phyloP scores from a whole-genome alignment of 768 basidiomycete genomes.

The Cystofilobasidium macerans region DNA sequence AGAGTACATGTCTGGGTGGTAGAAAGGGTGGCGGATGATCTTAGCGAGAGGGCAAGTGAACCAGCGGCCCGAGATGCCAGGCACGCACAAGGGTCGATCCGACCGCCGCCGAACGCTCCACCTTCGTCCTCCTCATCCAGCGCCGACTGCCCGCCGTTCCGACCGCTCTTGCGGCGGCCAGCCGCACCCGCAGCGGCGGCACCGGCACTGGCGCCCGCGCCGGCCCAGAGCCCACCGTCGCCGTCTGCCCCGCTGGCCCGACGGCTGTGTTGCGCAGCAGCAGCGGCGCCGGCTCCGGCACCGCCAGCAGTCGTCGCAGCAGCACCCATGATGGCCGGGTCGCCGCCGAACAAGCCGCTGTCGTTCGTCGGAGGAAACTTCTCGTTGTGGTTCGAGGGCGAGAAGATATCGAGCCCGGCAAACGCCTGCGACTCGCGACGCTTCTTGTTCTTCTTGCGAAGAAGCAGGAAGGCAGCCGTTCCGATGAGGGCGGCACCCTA shows the following conservation, averaged over 20 bases:
- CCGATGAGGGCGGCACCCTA: neutral
- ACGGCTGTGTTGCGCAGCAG: neutral
- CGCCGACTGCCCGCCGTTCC: neutral
- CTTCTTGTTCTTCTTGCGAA: neutral
- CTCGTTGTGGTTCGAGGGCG: neutral
- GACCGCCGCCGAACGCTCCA: neutral
- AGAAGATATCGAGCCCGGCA: constrained; percentile 7
- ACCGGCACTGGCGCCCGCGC: neutral
- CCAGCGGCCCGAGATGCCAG: neutral
- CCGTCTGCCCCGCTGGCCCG: neutral
- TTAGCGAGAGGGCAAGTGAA: neutral
- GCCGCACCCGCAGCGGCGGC: neutral
- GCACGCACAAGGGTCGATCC: neutral
- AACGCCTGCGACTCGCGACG: constrained; percentile 9
- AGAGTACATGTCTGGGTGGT: neutral
- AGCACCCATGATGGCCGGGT: constrained; percentile 1
- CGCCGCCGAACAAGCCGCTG: neutral
- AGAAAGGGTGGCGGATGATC: neutral
- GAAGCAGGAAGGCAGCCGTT: neutral
- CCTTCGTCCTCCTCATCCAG: neutral
- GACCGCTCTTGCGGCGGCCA: neutral
- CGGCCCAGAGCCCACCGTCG: neutral
- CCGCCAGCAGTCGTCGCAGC: neutral
- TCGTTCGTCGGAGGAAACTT: neutral
- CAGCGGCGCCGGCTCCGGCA: neutral